Base-by-base conservation (phyloP, 1,139 yeast species). In the Yamadazyma dendronema region DNA sequence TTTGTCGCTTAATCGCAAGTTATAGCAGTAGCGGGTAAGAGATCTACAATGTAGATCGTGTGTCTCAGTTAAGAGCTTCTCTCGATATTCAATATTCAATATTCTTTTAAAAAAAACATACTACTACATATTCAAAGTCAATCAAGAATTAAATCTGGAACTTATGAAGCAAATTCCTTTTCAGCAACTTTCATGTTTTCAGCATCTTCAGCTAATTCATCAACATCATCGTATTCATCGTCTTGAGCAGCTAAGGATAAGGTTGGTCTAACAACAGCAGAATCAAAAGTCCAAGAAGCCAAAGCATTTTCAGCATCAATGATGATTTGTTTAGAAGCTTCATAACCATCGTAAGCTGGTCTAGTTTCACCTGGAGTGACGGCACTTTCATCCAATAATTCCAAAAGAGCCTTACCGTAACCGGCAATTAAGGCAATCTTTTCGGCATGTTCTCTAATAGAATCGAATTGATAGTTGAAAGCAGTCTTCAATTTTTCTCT, bases 291-390 rank as follows among this genome's bases (percentile, higher is more conserved):
- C 94, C 94, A 84, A 25, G 84, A 73, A 48, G 85, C 89, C 56
- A 84, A 73, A 40, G 94, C 89, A 48, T 81, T 81, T 70, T 84
- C 94, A 53, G 89, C 87, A 58, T 84, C 94, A 58, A 84, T 80
- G 56, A 84, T 84, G 63, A 84, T 84, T 67, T 84, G 94, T 69
- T 84, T 84, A 38, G 90, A 81, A 39, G 92, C 90, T 63, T 84
- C 92, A 61, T 84, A 84, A 50, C 94, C 94, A 56, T 84, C 94
- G 63, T 84, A 84, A 41, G 89, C 84, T 36, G 89, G 84, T 80
- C 92, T 82, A 42, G 89, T 81, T 68, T 86, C 95, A 69, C 95
- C 95, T 41, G 95, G 95, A 48, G 94, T 84, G 39, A 85, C 92
- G 46, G 94, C 87, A 46, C 86, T 69, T 59, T 84, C 94, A 59